These are phyloP conservation scores for Ascoidea rubescens DNA, from an alignment of 805 yeast species.

Conservation along the genomic window DNA sequence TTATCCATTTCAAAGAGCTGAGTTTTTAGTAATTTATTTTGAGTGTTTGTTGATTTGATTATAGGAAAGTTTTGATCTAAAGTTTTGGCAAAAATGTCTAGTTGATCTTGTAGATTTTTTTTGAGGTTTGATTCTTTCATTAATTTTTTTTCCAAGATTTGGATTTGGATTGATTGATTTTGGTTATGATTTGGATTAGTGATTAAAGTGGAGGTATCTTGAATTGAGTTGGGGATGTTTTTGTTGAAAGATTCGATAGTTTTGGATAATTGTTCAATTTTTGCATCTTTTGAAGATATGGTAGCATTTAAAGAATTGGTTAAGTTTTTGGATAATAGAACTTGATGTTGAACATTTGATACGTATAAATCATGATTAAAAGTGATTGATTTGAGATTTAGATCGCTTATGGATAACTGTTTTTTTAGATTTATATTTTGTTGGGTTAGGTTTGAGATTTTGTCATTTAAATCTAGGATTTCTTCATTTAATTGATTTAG, in stretches of 20 bases:
- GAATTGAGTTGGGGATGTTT: no score
- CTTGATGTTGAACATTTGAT: background rate
- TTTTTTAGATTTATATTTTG: no score
- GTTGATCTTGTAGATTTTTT: constrained; percentile 52
- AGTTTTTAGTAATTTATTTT: constrained; percentile 40
- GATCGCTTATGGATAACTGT: background rate
- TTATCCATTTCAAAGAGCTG: constrained; percentile 28
- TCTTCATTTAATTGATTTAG: background rate
- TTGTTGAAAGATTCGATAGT: background rate
- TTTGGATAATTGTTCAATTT: no score
- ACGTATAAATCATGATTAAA: no score
- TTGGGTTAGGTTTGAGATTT: background rate
- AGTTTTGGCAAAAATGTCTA: constrained; percentile 60
- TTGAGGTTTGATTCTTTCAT: constrained; percentile 60
- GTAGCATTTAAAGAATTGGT: background rate
- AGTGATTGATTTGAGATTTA: no score
- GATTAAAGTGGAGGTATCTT: no score
- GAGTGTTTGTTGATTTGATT: constrained; percentile 49
- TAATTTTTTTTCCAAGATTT: constrained; percentile 42
- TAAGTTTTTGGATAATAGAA: no score
- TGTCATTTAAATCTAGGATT: no score
- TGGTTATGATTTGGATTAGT: no score
- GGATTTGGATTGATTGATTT: background rate
- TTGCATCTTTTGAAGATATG: background rate
- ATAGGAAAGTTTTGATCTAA: constrained; percentile 69